These are phyloP conservation scores for Nicotiana obtusifolia DNA, from an alignment of 257 asterid species.

Conservation along the genomic window DNA sequence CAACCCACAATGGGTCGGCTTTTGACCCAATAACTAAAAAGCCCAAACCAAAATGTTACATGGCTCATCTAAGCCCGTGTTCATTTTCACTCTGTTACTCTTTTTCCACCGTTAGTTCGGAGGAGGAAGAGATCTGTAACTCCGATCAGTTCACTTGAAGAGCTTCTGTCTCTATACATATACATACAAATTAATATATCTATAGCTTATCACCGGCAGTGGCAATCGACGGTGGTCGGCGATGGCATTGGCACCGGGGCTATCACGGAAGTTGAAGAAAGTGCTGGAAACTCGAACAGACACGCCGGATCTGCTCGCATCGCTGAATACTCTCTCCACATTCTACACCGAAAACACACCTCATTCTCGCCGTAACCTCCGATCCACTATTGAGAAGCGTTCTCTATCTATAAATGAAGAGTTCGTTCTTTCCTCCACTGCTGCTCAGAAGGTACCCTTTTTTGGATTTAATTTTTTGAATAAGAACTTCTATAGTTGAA, in stretches of 20 bases:
- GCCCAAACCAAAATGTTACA: neutral
- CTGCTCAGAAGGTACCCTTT: constrained; percentile 67
- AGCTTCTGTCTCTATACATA: neutral
- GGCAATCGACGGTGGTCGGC: constrained; percentile 20
- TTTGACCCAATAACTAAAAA: neutral
- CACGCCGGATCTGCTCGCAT: constrained; percentile 74
- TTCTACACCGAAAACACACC: constrained; percentile 78
- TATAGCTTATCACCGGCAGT: neutral
- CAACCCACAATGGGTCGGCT: too few species aligned
- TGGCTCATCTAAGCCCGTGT: neutral
- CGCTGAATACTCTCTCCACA: constrained; percentile 79
- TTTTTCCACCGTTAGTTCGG: neutral
- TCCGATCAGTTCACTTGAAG: neutral
- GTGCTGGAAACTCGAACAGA: constrained; percentile 94
- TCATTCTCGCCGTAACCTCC: constrained; percentile 82
- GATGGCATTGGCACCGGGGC: constrained; percentile 98
- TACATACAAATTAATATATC: neutral
- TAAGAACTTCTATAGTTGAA: too few species aligned
- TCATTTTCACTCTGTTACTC: neutral
- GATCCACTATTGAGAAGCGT: constrained; percentile 93
- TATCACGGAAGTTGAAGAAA: constrained; percentile 97
- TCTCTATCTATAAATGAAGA: constrained; percentile 84
- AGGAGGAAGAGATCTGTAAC: neutral
- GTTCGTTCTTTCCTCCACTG: constrained; percentile 67
- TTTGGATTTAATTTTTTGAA: neutral